Base-by-base conservation (phyloP, 2,329 filamentous ascomycete genomes). In the Phaeosphaeriaceae sp. region DNA sequence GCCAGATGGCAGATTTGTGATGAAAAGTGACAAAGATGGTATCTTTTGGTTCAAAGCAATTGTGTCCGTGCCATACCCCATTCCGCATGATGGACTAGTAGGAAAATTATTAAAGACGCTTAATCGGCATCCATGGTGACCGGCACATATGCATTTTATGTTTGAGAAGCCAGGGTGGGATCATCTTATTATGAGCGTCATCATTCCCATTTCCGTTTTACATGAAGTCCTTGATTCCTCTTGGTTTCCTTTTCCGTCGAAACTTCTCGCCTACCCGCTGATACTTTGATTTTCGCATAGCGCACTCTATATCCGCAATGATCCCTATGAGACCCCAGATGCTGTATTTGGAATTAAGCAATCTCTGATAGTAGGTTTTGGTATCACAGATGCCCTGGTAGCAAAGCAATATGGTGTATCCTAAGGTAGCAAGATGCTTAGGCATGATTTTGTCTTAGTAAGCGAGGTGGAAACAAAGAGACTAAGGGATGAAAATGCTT, bases 271-370 rank as follows among this genome's bases (percentile, higher is more conserved):
- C n/a, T n/a, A n/a, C n/a, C n/a, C n/a, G n/a, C n/a, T n/a, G n/a
- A n/a, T n/a, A n/a, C n/a, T n/a, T n/a, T n/a, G n/a, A n/a, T n/a
- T n/a, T n/a, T n/a, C n/a, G n/a, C n/a, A n/a, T n/a, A 91, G 87
- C 3, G 88, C 90, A 0, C 76, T 95, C 0, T 95, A 92, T 66
- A 77, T 92, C 43, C 84, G 87, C 3, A 86, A 85, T 36, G 89
- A 93, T 63, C 88, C 87, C 0, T 94, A 93, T 68, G 89, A 92
- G 76, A 89, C 84, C 1, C 89, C 87, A 0, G 90, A 95, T 66
- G 89, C 90, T 0, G 90, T 95, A 1, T 95, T 95, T 62, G 90
- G 90, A 16, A 90, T 95, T 48, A 96, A 95, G 72, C 81, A 90
- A 67, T 89, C 87, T 21, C 77, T 95, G 11, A 89, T 71, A 15